phyloP scores from a whole-genome alignment of 202 grass and related monocot genomes.

The Setaria viridis region DNA sequence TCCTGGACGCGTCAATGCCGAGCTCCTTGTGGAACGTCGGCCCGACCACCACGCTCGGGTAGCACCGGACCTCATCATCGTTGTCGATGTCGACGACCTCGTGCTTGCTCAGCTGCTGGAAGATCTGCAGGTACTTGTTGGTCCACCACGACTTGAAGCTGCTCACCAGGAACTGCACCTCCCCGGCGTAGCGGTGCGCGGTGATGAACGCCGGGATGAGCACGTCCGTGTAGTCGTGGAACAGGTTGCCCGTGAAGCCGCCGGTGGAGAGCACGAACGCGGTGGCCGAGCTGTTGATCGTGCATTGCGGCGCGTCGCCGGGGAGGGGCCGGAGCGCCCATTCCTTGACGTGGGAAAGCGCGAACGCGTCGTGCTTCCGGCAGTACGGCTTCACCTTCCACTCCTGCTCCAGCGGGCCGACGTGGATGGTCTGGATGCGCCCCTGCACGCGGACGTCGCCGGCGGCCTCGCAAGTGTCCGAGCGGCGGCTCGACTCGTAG shows the following conservation, averaged over 20 bases:
- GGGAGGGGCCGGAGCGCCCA: slow-evolving; percentile 59
- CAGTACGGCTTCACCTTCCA: slow-evolving; percentile 84
- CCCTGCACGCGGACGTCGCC: slow-evolving; percentile 75
- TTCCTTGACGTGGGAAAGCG: slow-evolving; percentile 68
- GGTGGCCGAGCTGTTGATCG: slow-evolving; percentile 64
- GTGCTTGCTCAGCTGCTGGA: slow-evolving; percentile 67
- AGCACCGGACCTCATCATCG: slow-evolving; percentile 73
- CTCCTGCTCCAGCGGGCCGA: slow-evolving; percentile 50
- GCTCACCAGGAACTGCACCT: slow-evolving; percentile 84
- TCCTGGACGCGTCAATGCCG: slow-evolving; percentile 53
- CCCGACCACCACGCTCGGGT: slow-evolving; percentile 59
- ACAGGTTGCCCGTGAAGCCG: slow-evolving; percentile 84
- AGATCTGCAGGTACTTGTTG: slow-evolving; percentile 59
- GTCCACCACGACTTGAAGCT: slow-evolving; percentile 84
- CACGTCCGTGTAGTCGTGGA: slow-evolving; percentile 92
- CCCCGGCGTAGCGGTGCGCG: slow-evolving; percentile 53
- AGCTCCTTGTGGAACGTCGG: slow-evolving; percentile 73
- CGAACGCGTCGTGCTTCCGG: slow-evolving; percentile 74
- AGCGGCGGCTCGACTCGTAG: slow-evolving; percentile 78
- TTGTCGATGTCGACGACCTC: slow-evolving; percentile 68
- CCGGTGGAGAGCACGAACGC: slow-evolving; percentile 77
- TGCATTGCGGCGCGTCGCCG: slow-evolving; percentile 48
- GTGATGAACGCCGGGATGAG: slow-evolving; percentile 84
- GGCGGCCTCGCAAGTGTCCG: slow-evolving; percentile 77
- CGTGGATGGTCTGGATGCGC: slow-evolving; percentile 52